phyloP scores from a whole-genome alignment of 441 rosid species.

The Euphorbia schlechtendalii region DNA sequence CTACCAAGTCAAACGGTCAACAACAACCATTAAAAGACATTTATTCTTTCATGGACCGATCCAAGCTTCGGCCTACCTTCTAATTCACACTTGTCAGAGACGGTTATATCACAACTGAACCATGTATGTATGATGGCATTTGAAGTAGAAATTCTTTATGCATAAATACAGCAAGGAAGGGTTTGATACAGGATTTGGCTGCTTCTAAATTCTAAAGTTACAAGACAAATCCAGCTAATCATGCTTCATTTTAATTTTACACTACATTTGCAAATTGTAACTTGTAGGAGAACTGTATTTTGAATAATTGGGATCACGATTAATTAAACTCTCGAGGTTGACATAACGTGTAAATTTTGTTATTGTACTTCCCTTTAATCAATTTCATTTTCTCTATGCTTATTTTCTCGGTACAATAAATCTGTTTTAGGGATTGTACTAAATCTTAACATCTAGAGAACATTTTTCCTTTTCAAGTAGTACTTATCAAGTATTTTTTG shows the following conservation, averaged over 20 bases:
- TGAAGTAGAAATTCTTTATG: background rate
- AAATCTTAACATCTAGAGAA: no score
- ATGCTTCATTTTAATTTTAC: background rate
- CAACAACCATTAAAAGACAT: no score
- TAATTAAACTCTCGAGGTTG: conserved; percentile 7
- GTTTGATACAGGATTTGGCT: conserved; percentile 14
- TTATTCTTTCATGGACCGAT: no score
- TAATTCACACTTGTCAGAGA: no score
- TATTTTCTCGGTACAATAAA: background rate
- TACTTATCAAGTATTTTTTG: background rate
- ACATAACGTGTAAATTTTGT: background rate
- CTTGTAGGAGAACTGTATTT: conserved; percentile 3
- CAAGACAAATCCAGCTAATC: conserved; percentile 8
- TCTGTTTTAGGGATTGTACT: background rate
- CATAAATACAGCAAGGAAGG: background rate
- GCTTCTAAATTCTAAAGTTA: conserved; percentile 5
- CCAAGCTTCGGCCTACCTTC: no score
- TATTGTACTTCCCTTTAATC: background rate
- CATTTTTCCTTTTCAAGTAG: no score
- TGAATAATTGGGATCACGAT: background rate
- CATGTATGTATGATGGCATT: no score
- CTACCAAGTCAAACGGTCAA: no score
- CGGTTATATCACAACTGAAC: no score
- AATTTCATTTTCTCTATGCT: background rate
- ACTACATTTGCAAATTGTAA: background rate